These are phyloP conservation scores for Rauvolfia tetraphylla DNA, from an alignment of 257 asterid genomes.

Conservation along the genomic window DNA sequence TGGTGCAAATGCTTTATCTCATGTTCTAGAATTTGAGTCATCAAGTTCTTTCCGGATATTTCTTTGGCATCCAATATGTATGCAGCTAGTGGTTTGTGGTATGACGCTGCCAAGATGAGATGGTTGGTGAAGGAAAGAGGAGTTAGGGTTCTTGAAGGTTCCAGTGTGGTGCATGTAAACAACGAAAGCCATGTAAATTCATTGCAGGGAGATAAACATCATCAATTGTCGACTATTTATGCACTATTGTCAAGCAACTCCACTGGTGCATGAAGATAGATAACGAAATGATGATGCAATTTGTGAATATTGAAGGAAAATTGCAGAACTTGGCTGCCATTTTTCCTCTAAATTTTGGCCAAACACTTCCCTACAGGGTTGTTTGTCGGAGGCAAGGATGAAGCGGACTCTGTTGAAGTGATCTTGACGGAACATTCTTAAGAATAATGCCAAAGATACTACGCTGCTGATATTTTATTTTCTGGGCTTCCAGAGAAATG, in stretches of 20 bases:
- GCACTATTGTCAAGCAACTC: not conserved
- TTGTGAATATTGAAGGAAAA: not conserved
- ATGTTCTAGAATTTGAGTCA: slow-evolving; percentile 77
- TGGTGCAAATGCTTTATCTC: slow-evolving; percentile 38
- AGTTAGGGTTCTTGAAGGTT: slow-evolving; percentile 49
- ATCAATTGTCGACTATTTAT: not conserved
- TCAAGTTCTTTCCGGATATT: slow-evolving; percentile 62
- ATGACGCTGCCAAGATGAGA: slow-evolving; percentile 59
- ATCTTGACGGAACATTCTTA: not conserved
- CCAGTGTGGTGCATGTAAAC: slow-evolving; percentile 48
- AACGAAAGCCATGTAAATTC: slow-evolving; percentile 3
- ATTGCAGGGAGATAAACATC: slow-evolving; percentile 1
- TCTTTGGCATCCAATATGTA: slow-evolving; percentile 72
- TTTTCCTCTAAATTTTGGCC: not conserved
- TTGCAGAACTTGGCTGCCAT: not conserved
- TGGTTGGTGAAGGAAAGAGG: slow-evolving; percentile 55
- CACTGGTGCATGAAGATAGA: slow-evolving; percentile 1
- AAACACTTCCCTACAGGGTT: not conserved
- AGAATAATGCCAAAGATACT: not conserved
- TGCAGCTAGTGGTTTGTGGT: slow-evolving; percentile 65
- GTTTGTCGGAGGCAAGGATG: not conserved
- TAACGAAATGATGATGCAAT: not conserved
- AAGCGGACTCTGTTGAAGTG: not conserved
- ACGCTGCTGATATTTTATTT: not conserved
- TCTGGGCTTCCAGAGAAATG: not conserved